Conservation (phyloP, 148 eudicot genomes). For the Nepenthes mirabilis region DNA sequence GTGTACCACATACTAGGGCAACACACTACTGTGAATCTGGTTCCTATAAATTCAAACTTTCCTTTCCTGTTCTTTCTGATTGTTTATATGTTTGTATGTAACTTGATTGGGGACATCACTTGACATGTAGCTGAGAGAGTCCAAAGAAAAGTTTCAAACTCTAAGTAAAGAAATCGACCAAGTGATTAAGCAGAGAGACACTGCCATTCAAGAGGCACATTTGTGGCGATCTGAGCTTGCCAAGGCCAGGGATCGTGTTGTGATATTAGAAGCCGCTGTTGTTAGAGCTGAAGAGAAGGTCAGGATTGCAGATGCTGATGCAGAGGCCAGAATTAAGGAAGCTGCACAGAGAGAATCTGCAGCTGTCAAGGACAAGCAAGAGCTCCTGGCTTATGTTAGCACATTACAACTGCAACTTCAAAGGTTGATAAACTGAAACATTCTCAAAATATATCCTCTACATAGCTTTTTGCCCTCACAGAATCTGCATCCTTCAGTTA, state of each 20-base stretch:
- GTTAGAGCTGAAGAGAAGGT: conserved; percentile 90
- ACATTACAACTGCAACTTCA: conserved; percentile 65
- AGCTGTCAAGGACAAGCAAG: conserved; percentile 68
- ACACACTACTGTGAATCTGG: too few species aligned
- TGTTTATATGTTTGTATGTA: background rate
- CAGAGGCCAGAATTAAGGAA: conserved; percentile 68
- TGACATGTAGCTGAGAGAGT: conserved; percentile 45
- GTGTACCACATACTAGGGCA: too few species aligned
- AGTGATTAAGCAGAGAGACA: conserved; percentile 53
- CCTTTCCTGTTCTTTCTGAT: conserved; percentile 3
- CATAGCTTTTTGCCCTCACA: background rate
- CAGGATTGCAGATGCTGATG: conserved; percentile 58
- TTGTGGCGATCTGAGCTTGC: conserved; percentile 93
- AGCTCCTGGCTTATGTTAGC: conserved; percentile 61
- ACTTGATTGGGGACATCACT: background rate
- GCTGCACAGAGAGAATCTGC: conserved; percentile 57
- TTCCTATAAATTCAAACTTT: too few species aligned
- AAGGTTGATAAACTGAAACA: conserved; percentile 36
- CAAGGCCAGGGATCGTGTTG: conserved; percentile 85
- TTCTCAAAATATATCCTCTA: background rate
- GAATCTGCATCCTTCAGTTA: background rate
- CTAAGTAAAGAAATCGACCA: conserved; percentile 52
- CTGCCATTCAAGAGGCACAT: conserved; percentile 79
- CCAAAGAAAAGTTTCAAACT: conserved; percentile 40
- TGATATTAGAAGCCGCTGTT: conserved; percentile 84